Evolutionary conservation across 805 yeast genomes (phyloP), one percentile per base, ranked within the genome.

Genomic region (Kazachstania taianensis): DNA sequence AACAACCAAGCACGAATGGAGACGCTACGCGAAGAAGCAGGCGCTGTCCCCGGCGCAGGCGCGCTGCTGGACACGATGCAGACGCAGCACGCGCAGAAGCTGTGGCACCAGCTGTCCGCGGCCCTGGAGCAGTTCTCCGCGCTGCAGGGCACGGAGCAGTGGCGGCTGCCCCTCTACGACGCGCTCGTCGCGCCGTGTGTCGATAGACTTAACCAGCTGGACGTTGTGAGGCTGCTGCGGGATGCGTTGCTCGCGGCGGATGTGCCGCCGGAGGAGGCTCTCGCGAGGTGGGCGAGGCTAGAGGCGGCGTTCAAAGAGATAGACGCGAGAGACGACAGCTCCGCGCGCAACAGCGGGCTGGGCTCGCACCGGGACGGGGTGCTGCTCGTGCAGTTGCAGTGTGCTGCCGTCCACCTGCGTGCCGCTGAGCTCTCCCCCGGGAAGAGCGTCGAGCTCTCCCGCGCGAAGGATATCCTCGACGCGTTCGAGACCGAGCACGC

Each of bases 61-160:
- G 3, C 25, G 25, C 25, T n/a, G 20, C 55, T 57, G 22, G 42
- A 49, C 20, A 56, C 55, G 26, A 71, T 89, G 54, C 96, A 87
- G 53, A 95, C 85, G 49, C 66, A 68, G 39, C 81, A 84, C 62
- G 95, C 86, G 53, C 69, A 94, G 48, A 86, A 85, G 59, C 70
- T 89, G 55, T 92, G 96, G 96, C 94, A 81, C 63, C 97, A 92
- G 65, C 70, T 92, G 54, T 83, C 96, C 2, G 72, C 73, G 41
- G 61, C 73, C 5, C 65, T 92, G 39, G 61, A 63, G 24, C 70
- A 69, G 42, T 72, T 87, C 52, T 89, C 74, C 62, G 64, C 63
- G 29, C 65, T 68, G 38, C 68, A 73, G 7, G 66, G 65, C 19
- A 67, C 81, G 10, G 60, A 57, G 25, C 62, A 71, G 1, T 59